Percentiles rank a stretch among this genome's conserved stretches.
Conservation (phyloP, 768 basidiomycete species). For the Naganishia antarctica region DNA sequence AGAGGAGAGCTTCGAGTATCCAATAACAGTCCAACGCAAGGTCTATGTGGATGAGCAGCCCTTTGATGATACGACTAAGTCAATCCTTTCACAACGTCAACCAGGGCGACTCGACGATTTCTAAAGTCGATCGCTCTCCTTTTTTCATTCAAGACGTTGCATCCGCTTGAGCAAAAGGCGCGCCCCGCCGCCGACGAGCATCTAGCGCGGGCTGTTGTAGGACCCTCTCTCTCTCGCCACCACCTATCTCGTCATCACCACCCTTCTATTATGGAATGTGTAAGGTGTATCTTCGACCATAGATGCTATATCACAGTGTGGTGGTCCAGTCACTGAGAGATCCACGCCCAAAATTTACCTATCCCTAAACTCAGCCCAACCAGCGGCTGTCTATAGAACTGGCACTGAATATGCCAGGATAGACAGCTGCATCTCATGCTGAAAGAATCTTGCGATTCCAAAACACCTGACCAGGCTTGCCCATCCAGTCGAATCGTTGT, state of each 20-base stretch:
- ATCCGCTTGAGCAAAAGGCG: slow-evolving; percentile 12
- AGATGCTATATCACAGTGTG: too few species aligned
- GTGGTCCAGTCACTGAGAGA: too few species aligned
- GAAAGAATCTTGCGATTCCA: slow-evolving; percentile 27
- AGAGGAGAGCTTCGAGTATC: background rate
- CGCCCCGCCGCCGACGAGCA: background rate
- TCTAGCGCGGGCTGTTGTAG: background rate
- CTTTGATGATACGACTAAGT: slow-evolving; percentile 1
- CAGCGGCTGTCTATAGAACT: too few species aligned
- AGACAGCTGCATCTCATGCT: background rate
- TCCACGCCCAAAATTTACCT: too few species aligned
- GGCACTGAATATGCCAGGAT: too few species aligned
- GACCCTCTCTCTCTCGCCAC: background rate
- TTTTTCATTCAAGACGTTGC: slow-evolving; percentile 4
- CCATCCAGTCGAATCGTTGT: slow-evolving; percentile 44
- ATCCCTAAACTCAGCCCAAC: too few species aligned
- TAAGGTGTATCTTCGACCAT: too few species aligned
- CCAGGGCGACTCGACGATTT: background rate
- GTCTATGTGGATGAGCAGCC: background rate
- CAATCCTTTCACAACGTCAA: slow-evolving; percentile 3
- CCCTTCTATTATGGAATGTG: too few species aligned
- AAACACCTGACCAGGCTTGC: slow-evolving; percentile 37
- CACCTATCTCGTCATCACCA: background rate
- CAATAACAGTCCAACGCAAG: background rate
- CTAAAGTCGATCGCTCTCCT: slow-evolving; percentile 1